These are phyloP conservation scores for Acidiella bohemica DNA, from an alignment of 495 filamentous ascomycete genomes.

Conservation along the genomic window DNA sequence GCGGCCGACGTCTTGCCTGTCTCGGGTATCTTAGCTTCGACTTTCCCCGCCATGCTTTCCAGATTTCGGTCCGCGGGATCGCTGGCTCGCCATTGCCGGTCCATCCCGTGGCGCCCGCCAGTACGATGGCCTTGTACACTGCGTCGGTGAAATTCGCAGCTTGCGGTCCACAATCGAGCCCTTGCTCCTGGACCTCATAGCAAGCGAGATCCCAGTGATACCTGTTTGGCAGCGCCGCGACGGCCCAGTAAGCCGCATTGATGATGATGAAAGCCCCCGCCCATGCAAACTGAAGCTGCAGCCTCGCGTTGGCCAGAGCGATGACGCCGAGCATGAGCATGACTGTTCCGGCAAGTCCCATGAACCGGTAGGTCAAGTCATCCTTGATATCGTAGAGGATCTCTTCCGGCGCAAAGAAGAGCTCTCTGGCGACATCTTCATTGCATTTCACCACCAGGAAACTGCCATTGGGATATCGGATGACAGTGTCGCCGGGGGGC, in stretches of 20 bases:
- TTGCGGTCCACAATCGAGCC: constrained; percentile 22
- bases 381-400: constrained; percentile 29
- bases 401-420: constrained; percentile 33
- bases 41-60: constrained; percentile 32
- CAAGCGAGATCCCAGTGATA: constrained; percentile 32
- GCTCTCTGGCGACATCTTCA: constrained; percentile 29
- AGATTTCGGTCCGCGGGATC: constrained; percentile 29
- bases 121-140: constrained; percentile 33
- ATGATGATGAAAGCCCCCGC: constrained; percentile 34
- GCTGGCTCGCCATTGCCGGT: constrained; percentile 22
- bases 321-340: constrained; percentile 38
- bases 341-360: constrained; percentile 33
- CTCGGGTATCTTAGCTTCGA: no score
- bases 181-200: constrained; percentile 25
- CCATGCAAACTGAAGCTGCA: constrained; percentile 31
- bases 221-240: constrained; percentile 31
- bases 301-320: constrained; percentile 31
- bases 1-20: constrained; percentile 17
- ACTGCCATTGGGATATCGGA: constrained; percentile 30
- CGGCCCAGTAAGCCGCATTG: constrained; percentile 34
- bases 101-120: constrained; percentile 30
- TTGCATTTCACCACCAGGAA: constrained; percentile 29
- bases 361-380: constrained; percentile 27
- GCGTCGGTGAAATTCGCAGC: constrained; percentile 30
- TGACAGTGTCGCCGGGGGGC: constrained; percentile 26